phyloP scores from a whole-genome alignment of 2,329 filamentous ascomycete species.

The Blastomyces emzantsi region DNA sequence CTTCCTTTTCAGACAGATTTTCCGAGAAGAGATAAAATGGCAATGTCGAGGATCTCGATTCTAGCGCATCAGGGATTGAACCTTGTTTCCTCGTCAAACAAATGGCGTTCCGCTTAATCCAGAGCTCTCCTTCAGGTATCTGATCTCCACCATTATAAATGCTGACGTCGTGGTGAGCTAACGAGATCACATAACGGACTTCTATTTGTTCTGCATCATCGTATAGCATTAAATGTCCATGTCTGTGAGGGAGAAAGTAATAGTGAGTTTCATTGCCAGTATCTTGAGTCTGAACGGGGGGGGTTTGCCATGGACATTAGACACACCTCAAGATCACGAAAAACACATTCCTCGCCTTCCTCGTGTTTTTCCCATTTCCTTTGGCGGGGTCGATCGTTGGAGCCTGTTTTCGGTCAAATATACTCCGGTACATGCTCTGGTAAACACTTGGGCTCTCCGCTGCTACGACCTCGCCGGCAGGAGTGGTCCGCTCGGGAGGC shows the following conservation, averaged over 20 bases:
- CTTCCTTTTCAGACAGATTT: conserved; percentile 92
- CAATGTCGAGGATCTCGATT: conserved; percentile 47
- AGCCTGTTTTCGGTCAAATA: conserved; percentile 71
- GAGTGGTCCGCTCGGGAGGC: conserved; percentile 76
- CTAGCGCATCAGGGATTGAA: conserved; percentile 44
- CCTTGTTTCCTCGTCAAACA: conserved; percentile 60
- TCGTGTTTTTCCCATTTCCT: conserved; percentile 41
- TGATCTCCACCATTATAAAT: conserved; percentile 70
- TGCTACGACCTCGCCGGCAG: conserved; percentile 66
- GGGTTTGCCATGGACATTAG: background rate
- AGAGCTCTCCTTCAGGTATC: conserved; percentile 86
- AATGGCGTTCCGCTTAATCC: conserved; percentile 89
- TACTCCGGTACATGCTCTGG: conserved; percentile 93
- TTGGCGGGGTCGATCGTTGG: conserved; percentile 47
- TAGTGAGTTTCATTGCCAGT: conserved; percentile 10
- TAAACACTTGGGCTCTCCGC: conserved; percentile 88
- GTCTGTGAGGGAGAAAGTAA: conserved; percentile 43
- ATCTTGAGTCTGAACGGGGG: background rate
- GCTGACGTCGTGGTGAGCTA: conserved; percentile 75
- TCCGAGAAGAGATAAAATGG: conserved; percentile 94
- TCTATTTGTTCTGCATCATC: conserved; percentile 93
- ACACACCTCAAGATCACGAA: conserved; percentile 77
- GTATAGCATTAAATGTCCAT: conserved; percentile 95
- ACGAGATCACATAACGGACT: conserved; percentile 88
- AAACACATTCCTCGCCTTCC: conserved; percentile 75